phyloP scores from a whole-genome alignment of 2,329 filamentous ascomycete species.

The Aotearoamyces nothofagi region DNA sequence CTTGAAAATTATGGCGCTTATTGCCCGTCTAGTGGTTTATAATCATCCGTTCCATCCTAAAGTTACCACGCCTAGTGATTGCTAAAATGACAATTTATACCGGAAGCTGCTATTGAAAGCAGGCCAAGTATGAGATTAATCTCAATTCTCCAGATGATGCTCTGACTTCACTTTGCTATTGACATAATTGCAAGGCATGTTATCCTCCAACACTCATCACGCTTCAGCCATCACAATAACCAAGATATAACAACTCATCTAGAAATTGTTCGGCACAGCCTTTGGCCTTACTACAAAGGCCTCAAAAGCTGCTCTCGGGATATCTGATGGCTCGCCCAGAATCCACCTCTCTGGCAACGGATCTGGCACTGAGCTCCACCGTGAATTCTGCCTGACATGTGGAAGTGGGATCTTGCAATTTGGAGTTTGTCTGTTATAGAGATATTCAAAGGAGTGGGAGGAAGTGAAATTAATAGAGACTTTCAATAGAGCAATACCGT shows the following conservation, averaged over 20 bases:
- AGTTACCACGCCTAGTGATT: too few species aligned
- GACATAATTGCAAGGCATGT: constrained; percentile 31
- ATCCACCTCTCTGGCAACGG: constrained; percentile 34
- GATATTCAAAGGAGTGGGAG: constrained; percentile 13
- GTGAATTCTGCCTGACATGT: constrained; percentile 36
- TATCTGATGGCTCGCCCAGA: constrained; percentile 24
- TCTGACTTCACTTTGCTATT: constrained; percentile 35
- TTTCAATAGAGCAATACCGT: constrained; percentile 26
- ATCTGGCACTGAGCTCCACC: constrained; percentile 27
- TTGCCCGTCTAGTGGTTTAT: too few species aligned
- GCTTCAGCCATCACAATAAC: too few species aligned
- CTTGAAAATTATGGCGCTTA: too few species aligned
- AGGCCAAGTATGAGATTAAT: constrained; percentile 28
- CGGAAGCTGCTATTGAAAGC: constrained; percentile 31
- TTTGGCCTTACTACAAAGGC: constrained; percentile 37
- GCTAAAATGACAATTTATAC: constrained; percentile 7
- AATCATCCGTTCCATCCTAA: too few species aligned
- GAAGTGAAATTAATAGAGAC: constrained; percentile 10
- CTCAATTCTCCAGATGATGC: constrained; percentile 29
- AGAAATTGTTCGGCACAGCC: constrained; percentile 34
- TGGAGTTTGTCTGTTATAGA: constrained; percentile 22
- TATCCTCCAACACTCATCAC: too few species aligned
- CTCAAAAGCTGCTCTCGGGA: constrained; percentile 25
- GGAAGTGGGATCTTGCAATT: constrained; percentile 36
- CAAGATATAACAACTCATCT: too few species aligned